These are phyloP conservation scores for Flaveria brownii DNA, from an alignment of 129 eudicot species.

Conservation along the genomic window DNA sequence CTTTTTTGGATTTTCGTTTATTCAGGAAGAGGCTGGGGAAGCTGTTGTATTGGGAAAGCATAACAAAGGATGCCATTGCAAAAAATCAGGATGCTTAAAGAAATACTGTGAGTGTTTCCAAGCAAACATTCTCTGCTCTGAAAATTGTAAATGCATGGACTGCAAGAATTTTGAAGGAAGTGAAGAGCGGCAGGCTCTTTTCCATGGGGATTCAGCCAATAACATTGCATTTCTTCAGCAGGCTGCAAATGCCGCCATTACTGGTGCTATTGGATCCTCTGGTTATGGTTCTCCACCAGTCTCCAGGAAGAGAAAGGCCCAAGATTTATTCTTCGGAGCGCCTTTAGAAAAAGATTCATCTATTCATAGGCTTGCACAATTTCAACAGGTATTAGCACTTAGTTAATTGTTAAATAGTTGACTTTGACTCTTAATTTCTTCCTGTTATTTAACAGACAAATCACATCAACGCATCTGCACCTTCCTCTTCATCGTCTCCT, in stretches of 20 bases:
- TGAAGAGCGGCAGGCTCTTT: constrained; percentile 68
- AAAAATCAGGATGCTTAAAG: constrained; percentile 88
- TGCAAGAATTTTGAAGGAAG: constrained; percentile 92
- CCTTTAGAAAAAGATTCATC: constrained; percentile 31
- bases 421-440: constrained; percentile 18
- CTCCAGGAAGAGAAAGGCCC: constrained; percentile 47
- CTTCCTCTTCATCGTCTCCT: constrained; percentile 51
- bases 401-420: constrained; percentile 20
- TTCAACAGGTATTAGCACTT: constrained; percentile 42
- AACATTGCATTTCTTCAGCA: constrained; percentile 47
- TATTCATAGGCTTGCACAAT: constrained; percentile 25
- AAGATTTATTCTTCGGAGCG: constrained; percentile 44
- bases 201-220: constrained; percentile 41
- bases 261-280: constrained; percentile 56
- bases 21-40: constrained; percentile 56
- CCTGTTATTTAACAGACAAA: constrained; percentile 46
- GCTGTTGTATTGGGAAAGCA: constrained; percentile 46
- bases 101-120: constrained; percentile 93
- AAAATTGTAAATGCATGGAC: constrained; percentile 83
- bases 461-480: constrained; percentile 48
- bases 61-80: constrained; percentile 91
- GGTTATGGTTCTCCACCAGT: constrained; percentile 49
- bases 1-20: neutral
- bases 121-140: constrained; percentile 83
- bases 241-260: constrained; percentile 71